phyloP scores from a whole-genome alignment of 176 grass and related monocot genomes.

The Zea luxurians region DNA sequence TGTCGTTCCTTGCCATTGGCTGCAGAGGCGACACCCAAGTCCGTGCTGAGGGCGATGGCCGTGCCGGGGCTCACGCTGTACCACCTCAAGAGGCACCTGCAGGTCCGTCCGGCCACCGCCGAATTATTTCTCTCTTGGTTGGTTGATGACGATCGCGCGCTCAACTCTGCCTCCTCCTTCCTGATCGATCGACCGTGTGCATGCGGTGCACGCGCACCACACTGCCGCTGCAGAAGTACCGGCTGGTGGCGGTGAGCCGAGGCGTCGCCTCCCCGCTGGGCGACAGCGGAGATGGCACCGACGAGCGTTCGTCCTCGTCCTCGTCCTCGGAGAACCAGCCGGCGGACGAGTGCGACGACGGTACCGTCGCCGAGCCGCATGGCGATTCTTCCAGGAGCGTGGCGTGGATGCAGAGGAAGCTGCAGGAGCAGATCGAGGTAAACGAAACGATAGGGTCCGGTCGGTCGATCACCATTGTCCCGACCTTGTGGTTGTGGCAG shows the following conservation, averaged over 20 bases:
- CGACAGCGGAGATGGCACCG: conserved; percentile 31
- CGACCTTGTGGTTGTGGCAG: too few species aligned
- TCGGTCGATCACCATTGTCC: neutral
- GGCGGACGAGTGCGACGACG: conserved; percentile 6
- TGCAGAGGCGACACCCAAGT: conserved; percentile 86
- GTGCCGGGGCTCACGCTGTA: conserved; percentile 75
- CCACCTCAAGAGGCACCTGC: conserved; percentile 96
- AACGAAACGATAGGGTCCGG: too few species aligned
- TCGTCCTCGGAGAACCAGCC: conserved; percentile 29
- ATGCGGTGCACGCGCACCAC: neutral
- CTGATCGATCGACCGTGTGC: neutral
- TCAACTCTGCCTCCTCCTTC: conserved; percentile 4
- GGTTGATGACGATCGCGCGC: neutral
- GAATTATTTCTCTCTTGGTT: neutral
- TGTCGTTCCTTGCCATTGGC: neutral
- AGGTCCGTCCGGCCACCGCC: conserved; percentile 32
- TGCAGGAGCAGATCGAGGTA: conserved; percentile 84
- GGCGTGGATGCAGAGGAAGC: conserved; percentile 60
- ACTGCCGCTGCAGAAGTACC: conserved; percentile 64
- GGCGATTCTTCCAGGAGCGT: conserved; percentile 43
- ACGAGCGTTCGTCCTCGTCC: conserved; percentile 29
- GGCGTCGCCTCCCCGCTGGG: conserved; percentile 9
- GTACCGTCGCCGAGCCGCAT: neutral
- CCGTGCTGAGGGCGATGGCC: conserved; percentile 70
- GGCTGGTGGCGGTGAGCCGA: conserved; percentile 48